Conservation (phyloP, 2,329 filamentous ascomycete genomes). For the Alternaria sp. region DNA sequence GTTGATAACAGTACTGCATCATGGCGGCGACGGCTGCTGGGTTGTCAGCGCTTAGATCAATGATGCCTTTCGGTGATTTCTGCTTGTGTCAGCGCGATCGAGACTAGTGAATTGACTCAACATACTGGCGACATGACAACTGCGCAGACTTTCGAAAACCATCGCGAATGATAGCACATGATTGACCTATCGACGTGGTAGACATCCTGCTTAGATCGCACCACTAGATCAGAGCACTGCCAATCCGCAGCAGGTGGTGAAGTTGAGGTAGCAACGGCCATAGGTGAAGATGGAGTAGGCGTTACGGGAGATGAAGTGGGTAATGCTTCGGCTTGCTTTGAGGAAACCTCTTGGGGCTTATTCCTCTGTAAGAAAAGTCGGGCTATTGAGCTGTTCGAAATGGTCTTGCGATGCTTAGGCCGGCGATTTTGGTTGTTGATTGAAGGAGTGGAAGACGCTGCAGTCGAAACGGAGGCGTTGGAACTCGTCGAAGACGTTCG, state of each 20-base stretch:
- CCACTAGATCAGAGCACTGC: conserved; percentile 36
- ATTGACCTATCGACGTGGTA: conserved; percentile 41
- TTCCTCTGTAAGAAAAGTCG: conserved; percentile 21
- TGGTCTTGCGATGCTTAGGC: conserved; percentile 18
- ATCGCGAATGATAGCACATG: conserved; percentile 38
- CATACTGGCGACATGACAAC: conserved; percentile 30
- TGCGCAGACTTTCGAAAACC: conserved; percentile 39
- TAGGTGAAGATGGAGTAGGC: background rate
- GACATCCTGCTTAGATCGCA: conserved; percentile 35
- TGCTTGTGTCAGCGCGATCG: conserved; percentile 16
- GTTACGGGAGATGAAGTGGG: conserved; percentile 4
- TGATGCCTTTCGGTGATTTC: conserved; percentile 32
- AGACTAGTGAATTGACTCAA: background rate
- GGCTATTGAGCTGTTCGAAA: conserved; percentile 17
- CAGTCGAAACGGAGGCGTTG: conserved; percentile 14
- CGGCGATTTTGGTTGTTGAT: background rate
- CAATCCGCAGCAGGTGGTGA: conserved; percentile 12
- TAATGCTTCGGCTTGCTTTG: background rate
- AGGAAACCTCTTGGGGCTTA: conserved; percentile 2
- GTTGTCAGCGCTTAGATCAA: conserved; percentile 40
- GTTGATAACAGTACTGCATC: conserved; percentile 43
- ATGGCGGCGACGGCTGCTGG: conserved; percentile 40
- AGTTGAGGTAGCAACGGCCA: background rate
- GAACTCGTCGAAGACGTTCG: conserved; percentile 17
- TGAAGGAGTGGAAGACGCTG: conserved; percentile 21